Conservation (phyloP, 441 rosid species). For the Pelargonium australe region DNA sequence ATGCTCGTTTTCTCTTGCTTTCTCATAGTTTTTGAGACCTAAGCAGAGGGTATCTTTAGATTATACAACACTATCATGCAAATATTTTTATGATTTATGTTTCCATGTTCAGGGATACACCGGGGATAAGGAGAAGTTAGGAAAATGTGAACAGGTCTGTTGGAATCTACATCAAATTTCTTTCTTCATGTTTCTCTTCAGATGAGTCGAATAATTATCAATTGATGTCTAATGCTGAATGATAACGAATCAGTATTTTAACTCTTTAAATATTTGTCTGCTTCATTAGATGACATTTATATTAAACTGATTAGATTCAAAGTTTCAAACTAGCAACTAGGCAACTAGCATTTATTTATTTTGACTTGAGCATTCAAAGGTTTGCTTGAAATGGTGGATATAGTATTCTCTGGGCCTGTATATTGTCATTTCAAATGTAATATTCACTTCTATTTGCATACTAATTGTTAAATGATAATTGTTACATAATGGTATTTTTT, state of each 20-base stretch:
- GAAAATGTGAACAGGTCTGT: slow-evolving; percentile 86
- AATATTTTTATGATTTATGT: background rate
- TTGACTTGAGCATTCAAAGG: no score
- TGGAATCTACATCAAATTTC: slow-evolving; percentile 6
- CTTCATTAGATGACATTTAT: background rate
- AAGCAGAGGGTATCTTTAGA: background rate
- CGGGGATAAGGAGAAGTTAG: slow-evolving; percentile 71
- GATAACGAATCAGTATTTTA: background rate
- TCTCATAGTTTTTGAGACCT: background rate
- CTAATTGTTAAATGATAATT: no score
- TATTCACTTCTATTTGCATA: no score
- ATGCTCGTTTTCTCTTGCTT: background rate
- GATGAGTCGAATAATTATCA: background rate
- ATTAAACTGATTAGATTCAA: no score
- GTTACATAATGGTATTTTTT: no score
- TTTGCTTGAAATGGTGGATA: no score
- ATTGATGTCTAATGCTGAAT: background rate
- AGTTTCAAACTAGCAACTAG: no score
- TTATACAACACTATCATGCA: background rate
- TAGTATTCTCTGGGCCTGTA: no score
- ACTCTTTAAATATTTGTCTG: background rate
- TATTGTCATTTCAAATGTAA: no score
- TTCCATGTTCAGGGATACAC: slow-evolving; percentile 48
- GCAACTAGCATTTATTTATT: no score
- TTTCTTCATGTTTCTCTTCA: background rate